phyloP scores from a whole-genome alignment of 164 flowering plant species.

The Vitis cinerea region DNA sequence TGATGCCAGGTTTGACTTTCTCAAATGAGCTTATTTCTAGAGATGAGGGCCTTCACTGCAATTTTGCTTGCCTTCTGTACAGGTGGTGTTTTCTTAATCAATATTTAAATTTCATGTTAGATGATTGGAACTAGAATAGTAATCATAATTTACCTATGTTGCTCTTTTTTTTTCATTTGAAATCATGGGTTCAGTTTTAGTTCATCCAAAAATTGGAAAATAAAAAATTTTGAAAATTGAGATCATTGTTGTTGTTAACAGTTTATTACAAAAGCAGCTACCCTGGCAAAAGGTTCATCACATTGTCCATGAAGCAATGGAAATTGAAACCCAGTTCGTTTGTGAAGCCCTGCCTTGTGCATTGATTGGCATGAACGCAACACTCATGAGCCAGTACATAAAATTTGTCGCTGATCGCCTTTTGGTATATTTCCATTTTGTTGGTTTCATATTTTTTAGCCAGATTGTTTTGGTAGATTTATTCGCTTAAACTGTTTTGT shows the following conservation, averaged over 20 bases:
- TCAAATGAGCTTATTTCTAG: constrained; percentile 87
- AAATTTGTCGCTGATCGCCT: too few relatives aligned
- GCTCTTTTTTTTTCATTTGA: not conserved
- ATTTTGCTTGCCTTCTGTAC: constrained; percentile 80
- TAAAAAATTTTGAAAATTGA: not conserved
- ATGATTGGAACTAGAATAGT: not conserved
- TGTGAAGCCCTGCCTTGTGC: too few relatives aligned
- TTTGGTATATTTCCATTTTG: too few relatives aligned
- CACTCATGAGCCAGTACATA: too few relatives aligned
- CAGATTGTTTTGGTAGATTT: too few relatives aligned
- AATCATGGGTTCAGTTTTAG: not conserved
- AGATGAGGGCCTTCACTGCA: constrained; percentile 88
- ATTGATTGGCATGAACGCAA: too few relatives aligned
- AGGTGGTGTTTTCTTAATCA: constrained; percentile 30
- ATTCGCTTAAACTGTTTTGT: too few relatives aligned
- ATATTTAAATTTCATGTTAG: not conserved
- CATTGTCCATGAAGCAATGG: too few relatives aligned
- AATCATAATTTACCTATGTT: not conserved
- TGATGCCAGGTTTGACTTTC: constrained; percentile 87
- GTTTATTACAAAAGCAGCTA: too few relatives aligned
- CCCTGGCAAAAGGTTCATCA: too few relatives aligned
- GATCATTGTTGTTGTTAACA: constrained; percentile 20
- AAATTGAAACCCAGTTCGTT: too few relatives aligned
- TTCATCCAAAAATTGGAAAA: not conserved
- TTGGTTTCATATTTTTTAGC: too few relatives aligned